Base-by-base conservation (phyloP, 75 land plant species). In the Gnetum montanum region DNA sequence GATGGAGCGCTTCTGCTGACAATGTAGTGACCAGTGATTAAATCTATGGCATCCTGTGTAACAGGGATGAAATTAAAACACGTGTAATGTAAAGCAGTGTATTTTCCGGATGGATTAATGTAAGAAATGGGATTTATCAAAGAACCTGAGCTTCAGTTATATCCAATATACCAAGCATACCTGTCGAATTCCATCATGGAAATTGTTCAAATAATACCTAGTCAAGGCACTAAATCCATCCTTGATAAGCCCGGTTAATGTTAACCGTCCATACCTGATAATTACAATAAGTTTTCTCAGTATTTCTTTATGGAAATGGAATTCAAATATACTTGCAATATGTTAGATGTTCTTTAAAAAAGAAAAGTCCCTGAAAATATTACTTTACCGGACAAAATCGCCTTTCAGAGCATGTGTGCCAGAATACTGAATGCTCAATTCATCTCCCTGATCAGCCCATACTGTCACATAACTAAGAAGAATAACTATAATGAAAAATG, bases 391-490 rank as follows among this genome's bases (percentile, higher is more conserved):
- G 3, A 95, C 92, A 54, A 95, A 78, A 68, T 95, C 99, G 4
- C 96, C 77, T 63, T 95, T 95, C 31, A 95, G 74, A 47, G 99
- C 99, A 64, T 67, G 70, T 38, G 99, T 86, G 35, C 99, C 99
- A 60, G 99, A 67, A 65, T 95, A 95, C 48, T 86, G 92, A 20
- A 95, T 63, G 64, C 99, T 95, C 57, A 95, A 71, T 50, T 90
- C 97, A 68, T 95, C 99, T 18, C 99, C 99, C 63, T 95, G 96
- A 31, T 86, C 83, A 52, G 72, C 92, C 99, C 99, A 95, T 55
- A 86, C 99, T 95, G 34, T 53, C 4, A 10, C 36, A 53, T 33
- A 60, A 3, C n/a, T n/a, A n/a, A n/a, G n/a, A 28, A 55, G 38
- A 19, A 8, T n/a, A n/a, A n/a, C n/a, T n/a, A n/a, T n/a, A n/a